A percentile compares a stretch with the other conserved stretches of the same genome.
These are phyloP conservation scores for Reticulascus tulasneorum DNA, from an alignment of 2,329 filamentous ascomycete genomes.

Conservation along the genomic window DNA sequence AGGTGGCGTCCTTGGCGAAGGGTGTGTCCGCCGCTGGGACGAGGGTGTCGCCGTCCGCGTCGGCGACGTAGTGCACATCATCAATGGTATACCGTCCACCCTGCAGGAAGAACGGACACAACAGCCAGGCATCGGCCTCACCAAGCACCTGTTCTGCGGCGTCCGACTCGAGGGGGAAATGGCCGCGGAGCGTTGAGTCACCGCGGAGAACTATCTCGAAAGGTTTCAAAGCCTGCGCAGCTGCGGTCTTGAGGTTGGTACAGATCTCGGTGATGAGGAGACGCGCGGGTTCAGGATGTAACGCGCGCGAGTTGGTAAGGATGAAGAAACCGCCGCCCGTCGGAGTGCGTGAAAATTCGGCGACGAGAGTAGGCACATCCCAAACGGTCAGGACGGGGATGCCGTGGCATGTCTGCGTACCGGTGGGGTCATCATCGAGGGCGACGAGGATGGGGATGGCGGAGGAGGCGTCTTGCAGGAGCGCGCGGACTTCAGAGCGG, in stretches of 20 bases:
- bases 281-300: conserved; percentile 43
- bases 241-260: conserved; percentile 40
- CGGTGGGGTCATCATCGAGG: conserved; percentile 53
- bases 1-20: conserved; percentile 53
- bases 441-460: conserved; percentile 29
- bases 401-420: conserved; percentile 55
- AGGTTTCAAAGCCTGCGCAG: conserved; percentile 26
- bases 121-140: conserved; percentile 44
- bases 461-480: not conserved
- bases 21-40: conserved; percentile 49
- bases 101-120: conserved; percentile 56
- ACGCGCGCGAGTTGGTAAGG: conserved; percentile 53
- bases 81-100: conserved; percentile 53
- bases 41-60: conserved; percentile 32
- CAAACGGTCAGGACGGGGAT: conserved; percentile 52
- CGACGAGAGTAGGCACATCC: conserved; percentile 37
- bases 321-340: conserved; percentile 49
- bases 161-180: conserved; percentile 52
- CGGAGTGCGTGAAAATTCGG: conserved; percentile 35
- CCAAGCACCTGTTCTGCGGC: conserved; percentile 46
- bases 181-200: conserved; percentile 52
- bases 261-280: conserved; percentile 47
- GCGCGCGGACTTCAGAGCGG: conserved; percentile 1
- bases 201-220: conserved; percentile 53
- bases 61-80: conserved; percentile 54